Evolutionary conservation across 75 land plant genomes (phyloP).

Genomic region (Cupressus sempervirens): DNA sequence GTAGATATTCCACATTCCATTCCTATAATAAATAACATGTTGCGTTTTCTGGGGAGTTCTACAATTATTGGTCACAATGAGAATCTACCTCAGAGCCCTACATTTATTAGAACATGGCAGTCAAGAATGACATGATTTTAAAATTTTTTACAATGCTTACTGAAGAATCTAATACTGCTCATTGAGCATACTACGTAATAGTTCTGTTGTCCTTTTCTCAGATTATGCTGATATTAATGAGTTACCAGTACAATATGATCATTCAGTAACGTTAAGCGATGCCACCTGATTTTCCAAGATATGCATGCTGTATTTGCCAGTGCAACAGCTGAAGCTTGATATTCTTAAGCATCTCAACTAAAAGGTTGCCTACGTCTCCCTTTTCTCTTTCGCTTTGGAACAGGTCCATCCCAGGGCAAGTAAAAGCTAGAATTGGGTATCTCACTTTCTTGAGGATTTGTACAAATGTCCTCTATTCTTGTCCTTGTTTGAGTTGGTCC

Average conservation of each 20-base stretch:
- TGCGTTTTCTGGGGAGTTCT: background rate
- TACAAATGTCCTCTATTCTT: background rate
- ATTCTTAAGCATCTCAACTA: background rate
- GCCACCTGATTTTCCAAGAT: background rate
- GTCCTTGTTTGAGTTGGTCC: background rate
- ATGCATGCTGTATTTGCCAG: background rate
- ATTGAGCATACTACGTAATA: background rate
- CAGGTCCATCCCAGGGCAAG: background rate
- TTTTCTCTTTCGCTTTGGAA: slow-evolving; percentile 12
- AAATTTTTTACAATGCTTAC: background rate
- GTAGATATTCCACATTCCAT: background rate
- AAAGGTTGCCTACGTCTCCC: slow-evolving; percentile 9
- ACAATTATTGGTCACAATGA: background rate
- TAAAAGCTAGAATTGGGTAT: background rate
- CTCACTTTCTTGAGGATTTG: background rate
- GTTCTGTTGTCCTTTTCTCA: background rate
- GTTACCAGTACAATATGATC: background rate
- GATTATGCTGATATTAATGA: background rate
- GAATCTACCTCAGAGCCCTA: background rate
- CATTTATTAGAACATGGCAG: background rate
- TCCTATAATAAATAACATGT: background rate
- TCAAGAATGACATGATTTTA: background rate
- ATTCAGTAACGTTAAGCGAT: background rate
- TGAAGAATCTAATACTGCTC: background rate
- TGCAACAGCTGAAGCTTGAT: background rate